phyloP scores from a whole-genome alignment of 164 flowering plant species.

The Litsea cubeba region DNA sequence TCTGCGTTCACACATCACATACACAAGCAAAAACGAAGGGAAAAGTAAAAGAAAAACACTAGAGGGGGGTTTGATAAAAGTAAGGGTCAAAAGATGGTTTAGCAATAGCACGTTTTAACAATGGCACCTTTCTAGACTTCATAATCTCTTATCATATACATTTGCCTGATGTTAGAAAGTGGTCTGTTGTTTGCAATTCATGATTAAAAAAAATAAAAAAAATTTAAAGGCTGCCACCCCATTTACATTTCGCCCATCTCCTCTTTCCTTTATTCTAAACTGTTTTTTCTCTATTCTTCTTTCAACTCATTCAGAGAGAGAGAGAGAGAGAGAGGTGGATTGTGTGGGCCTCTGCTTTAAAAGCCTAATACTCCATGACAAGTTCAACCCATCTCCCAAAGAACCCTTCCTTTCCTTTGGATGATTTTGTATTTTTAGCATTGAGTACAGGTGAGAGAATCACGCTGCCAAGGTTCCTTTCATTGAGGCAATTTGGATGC shows the following conservation, averaged over 20 bases:
- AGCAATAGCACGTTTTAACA: not conserved
- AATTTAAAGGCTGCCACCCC: slow-evolving; percentile 4
- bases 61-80: no score
- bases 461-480: not conserved
- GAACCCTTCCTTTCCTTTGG: not conserved
- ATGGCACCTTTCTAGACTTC: not conserved
- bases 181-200: slow-evolving; percentile 12
- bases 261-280: not conserved
- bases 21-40: no score
- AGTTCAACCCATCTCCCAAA: not conserved
- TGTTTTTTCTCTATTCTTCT: no score
- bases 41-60: no score
- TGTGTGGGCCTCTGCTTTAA: not conserved
- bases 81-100: not conserved
- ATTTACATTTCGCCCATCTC: slow-evolving; percentile 6
- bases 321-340: slow-evolving; percentile 2
- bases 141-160: not conserved
- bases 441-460: not conserved
- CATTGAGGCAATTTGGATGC: not conserved
- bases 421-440: not conserved
- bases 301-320: not conserved
- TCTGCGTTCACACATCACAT: no score
- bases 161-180: slow-evolving; percentile 7
- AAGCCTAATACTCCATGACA: not conserved
- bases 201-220: not conserved